Base-by-base conservation (phyloP, 179 eudicot genomes). In the Beta corolliflora region DNA sequence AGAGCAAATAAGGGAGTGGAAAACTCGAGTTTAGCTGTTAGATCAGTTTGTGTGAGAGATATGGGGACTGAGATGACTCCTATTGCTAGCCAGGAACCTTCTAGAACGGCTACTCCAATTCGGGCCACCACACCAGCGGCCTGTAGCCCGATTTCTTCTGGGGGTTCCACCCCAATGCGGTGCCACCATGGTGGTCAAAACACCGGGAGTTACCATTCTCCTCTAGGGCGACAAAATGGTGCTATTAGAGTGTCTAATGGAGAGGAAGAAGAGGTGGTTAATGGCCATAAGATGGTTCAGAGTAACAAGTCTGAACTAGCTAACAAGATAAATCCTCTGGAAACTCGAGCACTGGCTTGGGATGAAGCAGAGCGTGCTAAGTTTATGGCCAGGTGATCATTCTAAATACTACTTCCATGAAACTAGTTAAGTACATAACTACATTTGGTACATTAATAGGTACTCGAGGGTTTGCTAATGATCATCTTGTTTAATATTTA, bases 61-160 rank as follows among this genome's bases (percentile, higher is more conserved):
- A 95, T 95, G 99, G 99, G 99, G 72, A 95, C 99, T 0, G 99
- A 95, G 75, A 95, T 95, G 99, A 95, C 99, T 18, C 99, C 99
- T 0, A 87, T 90, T 77, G 95, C 91, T 44, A 95, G 99, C 71
- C 92, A 91, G 60, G 98, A 92, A 83, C 99, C 99, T 50, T 93
- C 98, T 9, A 88, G 99, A 78, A 86, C 97, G 1, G 93, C 93
- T 1, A 95, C 99, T 31, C 99, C 98, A 6, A 85, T 95, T 52
- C 83, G 94, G 82, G 89, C 92, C 46, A 86, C 88, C 0, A 91
- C 97, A 9, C 98, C 98, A 2, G 91, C 80, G 41, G 87, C 83
- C 2, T 87, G 92, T 23, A 95, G 98, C 75, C 98, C 95, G 0
- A 83, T 90, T 46, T 85, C 93, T 41, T 95, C 98, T 0, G 93